Evolutionary conservation across 2,329 filamentous ascomycete genomes (phyloP).

Genomic region (Ploettnerulaceae sp.): DNA sequence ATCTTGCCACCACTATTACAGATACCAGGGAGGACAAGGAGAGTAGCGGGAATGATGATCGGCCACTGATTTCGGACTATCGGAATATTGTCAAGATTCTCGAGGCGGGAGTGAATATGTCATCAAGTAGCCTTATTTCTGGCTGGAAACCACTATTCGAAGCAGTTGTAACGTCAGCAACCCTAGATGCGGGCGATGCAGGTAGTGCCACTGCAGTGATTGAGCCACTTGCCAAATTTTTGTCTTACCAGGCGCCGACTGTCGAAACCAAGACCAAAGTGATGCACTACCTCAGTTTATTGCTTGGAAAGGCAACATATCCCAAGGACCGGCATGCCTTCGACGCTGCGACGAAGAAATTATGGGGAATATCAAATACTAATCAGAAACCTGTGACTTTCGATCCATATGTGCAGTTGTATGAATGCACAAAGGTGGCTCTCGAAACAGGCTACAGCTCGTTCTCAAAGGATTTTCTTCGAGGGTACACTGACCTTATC

Average conservation of each 20-base stretch:
- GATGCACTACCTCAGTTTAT: slow-evolving; percentile 32
- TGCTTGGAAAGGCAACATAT: slow-evolving; percentile 40
- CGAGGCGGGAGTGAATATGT: slow-evolving; percentile 50
- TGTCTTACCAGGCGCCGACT: slow-evolving; percentile 39
- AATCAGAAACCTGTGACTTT: slow-evolving; percentile 40
- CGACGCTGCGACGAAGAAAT: slow-evolving; percentile 58
- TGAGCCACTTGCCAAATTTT: slow-evolving; percentile 61
- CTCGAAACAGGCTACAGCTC: slow-evolving; percentile 48
- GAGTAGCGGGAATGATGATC: slow-evolving; percentile 36
- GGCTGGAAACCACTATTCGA: slow-evolving; percentile 51
- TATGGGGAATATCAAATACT: slow-evolving; percentile 55
- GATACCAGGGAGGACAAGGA: slow-evolving; percentile 21
- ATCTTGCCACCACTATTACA: slow-evolving; percentile 24
- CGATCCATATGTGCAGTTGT: slow-evolving; percentile 63
- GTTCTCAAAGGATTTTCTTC: slow-evolving; percentile 37
- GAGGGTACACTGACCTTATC: slow-evolving; percentile 49
- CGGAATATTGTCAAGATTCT: slow-evolving; percentile 65
- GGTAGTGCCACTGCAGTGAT: slow-evolving; percentile 62
- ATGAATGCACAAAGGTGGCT: slow-evolving; percentile 51
- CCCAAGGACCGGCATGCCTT: slow-evolving; percentile 58
- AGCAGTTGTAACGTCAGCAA: slow-evolving; percentile 50
- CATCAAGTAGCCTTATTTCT: slow-evolving; percentile 24
- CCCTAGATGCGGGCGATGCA: slow-evolving; percentile 60
- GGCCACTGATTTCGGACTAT: slow-evolving; percentile 61
- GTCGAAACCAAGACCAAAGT: slow-evolving; percentile 12